Evolutionary conservation across 2,329 filamentous ascomycete species (phyloP).

Genomic region (Trichophyton benhamiae): DNA sequence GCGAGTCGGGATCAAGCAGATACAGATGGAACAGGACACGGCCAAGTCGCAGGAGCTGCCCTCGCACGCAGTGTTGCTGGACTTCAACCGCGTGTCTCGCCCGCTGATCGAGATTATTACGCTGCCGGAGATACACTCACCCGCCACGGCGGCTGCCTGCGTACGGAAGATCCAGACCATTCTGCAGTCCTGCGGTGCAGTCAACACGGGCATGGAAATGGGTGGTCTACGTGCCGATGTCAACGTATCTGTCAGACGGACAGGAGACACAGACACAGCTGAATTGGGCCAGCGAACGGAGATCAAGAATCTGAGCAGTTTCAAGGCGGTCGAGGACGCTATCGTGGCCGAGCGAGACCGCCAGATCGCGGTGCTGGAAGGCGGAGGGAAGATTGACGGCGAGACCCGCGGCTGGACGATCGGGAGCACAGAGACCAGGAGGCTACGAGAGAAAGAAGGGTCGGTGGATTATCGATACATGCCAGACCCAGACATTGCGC

Average conservation of each 20-base stretch:
- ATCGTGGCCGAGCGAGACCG: constrained; percentile 82
- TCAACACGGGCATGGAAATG: constrained; percentile 82
- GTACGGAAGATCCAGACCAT: constrained; percentile 80
- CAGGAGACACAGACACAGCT: constrained; percentile 39
- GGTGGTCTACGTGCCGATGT: constrained; percentile 87
- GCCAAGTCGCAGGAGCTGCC: constrained; percentile 80
- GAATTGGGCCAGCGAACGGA: constrained; percentile 78
- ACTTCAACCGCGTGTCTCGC: constrained; percentile 86
- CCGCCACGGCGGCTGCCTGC: constrained; percentile 73
- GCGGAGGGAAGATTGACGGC: constrained; percentile 60
- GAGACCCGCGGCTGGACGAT: constrained; percentile 92
- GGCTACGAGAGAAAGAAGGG: constrained; percentile 82
- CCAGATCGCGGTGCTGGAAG: constrained; percentile 68
- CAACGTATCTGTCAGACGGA: constrained; percentile 72
- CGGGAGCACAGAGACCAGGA: constrained; percentile 66
- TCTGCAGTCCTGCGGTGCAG: constrained; percentile 68
- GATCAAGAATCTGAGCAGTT: constrained; percentile 92
- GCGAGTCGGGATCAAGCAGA: constrained; percentile 72
- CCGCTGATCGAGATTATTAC: constrained; percentile 95
- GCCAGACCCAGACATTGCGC: constrained; percentile 84
- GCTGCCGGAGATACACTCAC: constrained; percentile 72
- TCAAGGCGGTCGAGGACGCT: constrained; percentile 90
- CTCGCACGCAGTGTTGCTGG: constrained; percentile 62
- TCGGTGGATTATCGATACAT: constrained; percentile 98
- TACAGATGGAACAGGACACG: constrained; percentile 96